Conservation (phyloP, 805 yeast species). For the Candida argentea region DNA sequence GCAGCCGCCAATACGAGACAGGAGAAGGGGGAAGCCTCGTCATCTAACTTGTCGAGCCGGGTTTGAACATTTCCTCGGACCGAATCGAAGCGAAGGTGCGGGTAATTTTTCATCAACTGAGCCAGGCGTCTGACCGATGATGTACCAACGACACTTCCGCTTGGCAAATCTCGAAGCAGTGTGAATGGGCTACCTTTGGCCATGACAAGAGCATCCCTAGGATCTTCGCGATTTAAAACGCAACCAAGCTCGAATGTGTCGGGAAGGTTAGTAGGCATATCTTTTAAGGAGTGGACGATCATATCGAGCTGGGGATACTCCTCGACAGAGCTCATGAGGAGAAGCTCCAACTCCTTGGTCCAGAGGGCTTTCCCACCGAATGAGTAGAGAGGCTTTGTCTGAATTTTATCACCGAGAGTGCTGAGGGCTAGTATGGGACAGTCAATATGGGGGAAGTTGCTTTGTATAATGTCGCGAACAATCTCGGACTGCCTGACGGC, state of each 20-base stretch:
- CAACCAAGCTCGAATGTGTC: conserved; percentile 87
- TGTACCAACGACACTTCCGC: conserved; percentile 84
- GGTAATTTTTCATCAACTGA: conserved; percentile 70
- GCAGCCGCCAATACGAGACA: conserved; percentile 90
- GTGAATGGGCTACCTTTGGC: conserved; percentile 52
- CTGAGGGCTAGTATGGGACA: conserved; percentile 72
- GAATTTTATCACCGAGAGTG: conserved; percentile 87
- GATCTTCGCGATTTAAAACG: conserved; percentile 79
- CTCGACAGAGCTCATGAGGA: conserved; percentile 55
- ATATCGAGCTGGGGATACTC: conserved; percentile 64
- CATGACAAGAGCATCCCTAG: conserved; percentile 87
- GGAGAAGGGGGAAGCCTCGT: conserved; percentile 45
- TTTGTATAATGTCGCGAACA: conserved; percentile 51
- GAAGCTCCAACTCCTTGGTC: conserved; percentile 89
- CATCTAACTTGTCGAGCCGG: conserved; percentile 73
- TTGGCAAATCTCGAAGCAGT: conserved; percentile 65
- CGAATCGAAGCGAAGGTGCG: conserved; percentile 67
- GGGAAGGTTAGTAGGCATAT: conserved; percentile 84
- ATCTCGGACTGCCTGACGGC: conserved; percentile 82
- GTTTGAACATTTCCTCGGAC: conserved; percentile 79
- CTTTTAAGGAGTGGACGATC: conserved; percentile 90
- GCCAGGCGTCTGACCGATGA: conserved; percentile 92
- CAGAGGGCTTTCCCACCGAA: conserved; percentile 95
- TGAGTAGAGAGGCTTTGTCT: conserved; percentile 75
- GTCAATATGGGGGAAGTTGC: conserved; percentile 50